Conservation (phyloP, 352 stramenopile genomes). For the Pythium volutum region DNA sequence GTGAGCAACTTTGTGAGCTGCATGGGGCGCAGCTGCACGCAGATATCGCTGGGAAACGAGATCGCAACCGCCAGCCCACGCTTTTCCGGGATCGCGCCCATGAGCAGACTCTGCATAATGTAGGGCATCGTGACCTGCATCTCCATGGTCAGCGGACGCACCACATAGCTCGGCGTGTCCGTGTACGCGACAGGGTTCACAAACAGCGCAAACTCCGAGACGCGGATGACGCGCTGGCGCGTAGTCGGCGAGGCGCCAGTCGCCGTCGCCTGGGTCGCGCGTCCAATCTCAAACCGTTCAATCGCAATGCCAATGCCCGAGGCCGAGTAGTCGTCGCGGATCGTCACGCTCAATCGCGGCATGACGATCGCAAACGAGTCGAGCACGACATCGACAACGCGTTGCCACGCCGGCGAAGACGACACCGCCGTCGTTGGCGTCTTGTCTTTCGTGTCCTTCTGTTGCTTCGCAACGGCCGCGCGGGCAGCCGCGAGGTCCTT, state of each 20-base stretch:
- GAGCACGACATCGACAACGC: constrained; percentile 57
- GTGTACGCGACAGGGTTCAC: constrained; percentile 44
- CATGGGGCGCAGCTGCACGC: constrained; percentile 56
- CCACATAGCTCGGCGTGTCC: constrained; percentile 38
- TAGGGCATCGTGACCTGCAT: constrained; percentile 61
- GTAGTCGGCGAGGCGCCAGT: constrained; percentile 2
- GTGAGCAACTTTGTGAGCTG: constrained; percentile 61
- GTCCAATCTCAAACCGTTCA: constrained; percentile 58
- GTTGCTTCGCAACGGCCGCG: constrained; percentile 27
- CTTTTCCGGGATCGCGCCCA: constrained; percentile 34
- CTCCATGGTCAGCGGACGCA: constrained; percentile 51
- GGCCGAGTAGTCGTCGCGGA: constrained; percentile 57
- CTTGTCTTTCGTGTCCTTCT: constrained; percentile 6
- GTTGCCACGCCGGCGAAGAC: constrained; percentile 49
- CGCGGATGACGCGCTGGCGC: constrained; percentile 44
- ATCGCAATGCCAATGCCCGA: constrained; percentile 54
- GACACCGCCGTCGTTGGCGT: not conserved
- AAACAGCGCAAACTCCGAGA: constrained; percentile 69
- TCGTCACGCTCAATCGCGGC: constrained; percentile 44
- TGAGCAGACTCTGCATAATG: constrained; percentile 62
- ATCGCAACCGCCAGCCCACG: constrained; percentile 56
- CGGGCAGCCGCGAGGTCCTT: constrained; percentile 44
- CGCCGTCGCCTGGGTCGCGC: constrained; percentile 17
- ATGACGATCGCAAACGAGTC: constrained; percentile 68
- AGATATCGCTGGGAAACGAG: constrained; percentile 35